Evolutionary conservation across 352 stramenopile species (phyloP).

Genomic region (Phytophthora agathidicida): DNA sequence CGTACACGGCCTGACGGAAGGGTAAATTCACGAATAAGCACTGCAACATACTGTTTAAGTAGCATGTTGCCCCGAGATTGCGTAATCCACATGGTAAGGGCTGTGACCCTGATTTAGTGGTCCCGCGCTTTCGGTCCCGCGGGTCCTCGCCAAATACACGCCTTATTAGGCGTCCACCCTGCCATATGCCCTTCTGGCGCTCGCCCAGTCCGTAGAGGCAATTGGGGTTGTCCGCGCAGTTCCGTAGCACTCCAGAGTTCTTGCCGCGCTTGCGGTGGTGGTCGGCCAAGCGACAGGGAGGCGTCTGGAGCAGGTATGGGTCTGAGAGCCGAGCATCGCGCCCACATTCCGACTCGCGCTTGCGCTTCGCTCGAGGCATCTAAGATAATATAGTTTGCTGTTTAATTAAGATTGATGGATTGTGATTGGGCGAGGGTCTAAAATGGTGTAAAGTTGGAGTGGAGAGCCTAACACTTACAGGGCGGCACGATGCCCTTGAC

Average conservation of each 20-base stretch:
- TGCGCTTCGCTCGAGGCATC: conserved; percentile 49
- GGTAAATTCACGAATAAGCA: conserved; percentile 75
- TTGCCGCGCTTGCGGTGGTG: conserved; percentile 68
- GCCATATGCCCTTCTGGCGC: conserved; percentile 76
- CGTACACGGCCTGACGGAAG: conserved; percentile 80
- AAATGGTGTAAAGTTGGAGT: no score
- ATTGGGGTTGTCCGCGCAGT: conserved; percentile 87
- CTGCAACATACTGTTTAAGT: conserved; percentile 90
- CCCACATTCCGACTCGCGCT: conserved; percentile 43
- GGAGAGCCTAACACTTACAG: no score
- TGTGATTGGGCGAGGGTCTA: no score
- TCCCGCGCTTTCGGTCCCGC: no score
- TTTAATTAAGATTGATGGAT: no score
- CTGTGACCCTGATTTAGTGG: no score
- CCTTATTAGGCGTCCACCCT: conserved; percentile 54
- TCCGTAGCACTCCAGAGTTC: conserved; percentile 38
- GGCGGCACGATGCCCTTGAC: no score
- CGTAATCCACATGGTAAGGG: conserved; percentile 66
- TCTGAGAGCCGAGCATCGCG: conserved; percentile 52
- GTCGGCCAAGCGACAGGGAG: conserved; percentile 58
- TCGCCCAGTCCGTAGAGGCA: conserved; percentile 88
- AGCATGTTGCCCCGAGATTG: conserved; percentile 89
- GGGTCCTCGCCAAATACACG: conserved; percentile 73
- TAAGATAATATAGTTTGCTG: no score
- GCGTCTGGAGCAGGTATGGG: conserved; percentile 55